Base-by-base conservation (phyloP, 1,139 yeast species). In the Yamadazyma sp. region DNA sequence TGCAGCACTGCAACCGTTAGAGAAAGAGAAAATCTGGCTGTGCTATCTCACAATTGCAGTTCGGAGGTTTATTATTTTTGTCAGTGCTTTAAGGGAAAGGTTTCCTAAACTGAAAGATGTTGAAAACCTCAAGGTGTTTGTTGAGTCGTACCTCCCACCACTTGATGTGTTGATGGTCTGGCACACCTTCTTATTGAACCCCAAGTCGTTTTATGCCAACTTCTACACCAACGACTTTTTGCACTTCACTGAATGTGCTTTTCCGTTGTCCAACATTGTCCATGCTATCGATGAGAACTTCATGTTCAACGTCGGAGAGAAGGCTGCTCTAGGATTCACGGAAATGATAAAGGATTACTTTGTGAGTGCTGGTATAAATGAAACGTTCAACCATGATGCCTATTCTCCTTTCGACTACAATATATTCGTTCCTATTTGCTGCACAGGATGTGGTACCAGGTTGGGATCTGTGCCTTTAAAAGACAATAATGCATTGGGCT, bases 151-250 rank as follows among this genome's bases (percentile, higher is more conserved):
- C 13, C 36, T 62, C 22, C 70, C 71, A 1, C 70, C 70, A 2
- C 41, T 66, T 30, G 73, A 67, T 42, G 60, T 69, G 9, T 37
- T 69, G 6, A 53, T 69, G 61, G 68, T 67, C 1, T 69, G 73
- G 74, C 73, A 69, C 47, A 43, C 56, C 29, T 54, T 53, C 37
- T 31, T 46, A 20, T 34, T 48, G 20, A 47, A 47, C 34, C 53
- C 57, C 5, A 49, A 48, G 25, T 44, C 59, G 0, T 59, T 49
- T 34, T 56, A 62, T 41, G 71, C 64, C 31, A 57, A 55, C 15
- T 58, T 62, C 29, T 31, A 47, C 13, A 48, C 62, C 13, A 52
- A 52, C 33, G 46, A 54, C 13, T 52, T 56, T 32, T 29, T 43
- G 12, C 40, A 48, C 33, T 50, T 67, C 39, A 52, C 57, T 31